Percentiles rank a stretch among this genome's conserved stretches.
phyloP scores from a whole-genome alignment of 1,284 basidiomycete genomes.

The Irpex rosettiformis region DNA sequence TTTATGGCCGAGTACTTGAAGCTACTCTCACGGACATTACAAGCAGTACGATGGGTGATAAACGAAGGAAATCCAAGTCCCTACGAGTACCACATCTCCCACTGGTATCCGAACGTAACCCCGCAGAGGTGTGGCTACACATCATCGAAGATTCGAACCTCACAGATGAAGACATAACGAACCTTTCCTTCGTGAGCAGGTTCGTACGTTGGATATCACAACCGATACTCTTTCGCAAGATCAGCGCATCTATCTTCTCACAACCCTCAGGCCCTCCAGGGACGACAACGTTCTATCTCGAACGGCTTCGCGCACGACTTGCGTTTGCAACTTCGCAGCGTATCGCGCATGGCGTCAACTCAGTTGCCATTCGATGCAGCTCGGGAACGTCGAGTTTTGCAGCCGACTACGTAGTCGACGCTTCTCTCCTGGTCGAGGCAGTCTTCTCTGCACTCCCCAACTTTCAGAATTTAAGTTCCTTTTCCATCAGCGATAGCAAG shows the following conservation, averaged over 20 bases:
- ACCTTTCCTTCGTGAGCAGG: constrained; percentile 11
- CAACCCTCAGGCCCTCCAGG: neutral
- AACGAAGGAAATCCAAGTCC: too few relatives aligned
- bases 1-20: too few relatives aligned
- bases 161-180: constrained; percentile 2
- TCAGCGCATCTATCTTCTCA: neutral
- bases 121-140: constrained; percentile 10
- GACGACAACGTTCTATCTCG: neutral
- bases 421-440: neutral
- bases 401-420: neutral
- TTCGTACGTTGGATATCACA: constrained; percentile 10
- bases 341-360: constrained; percentile 7
- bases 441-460: constrained; percentile 1
- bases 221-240: constrained; percentile 9
- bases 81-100: neutral
- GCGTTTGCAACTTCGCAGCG: constrained; percentile 4
- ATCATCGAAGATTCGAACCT: constrained; percentile 8
- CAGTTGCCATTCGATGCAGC: neutral
- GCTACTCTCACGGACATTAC: too few relatives aligned
- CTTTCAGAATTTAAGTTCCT: constrained; percentile 6
- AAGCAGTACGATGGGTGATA: too few relatives aligned
- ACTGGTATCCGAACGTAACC: constrained; percentile 3
- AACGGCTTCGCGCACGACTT: constrained; percentile 2
- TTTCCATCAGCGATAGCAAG: constrained; percentile 3
- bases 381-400: neutral